phyloP scores from a whole-genome alignment of 768 basidiomycete species.

The Tubosaeta sp. region DNA sequence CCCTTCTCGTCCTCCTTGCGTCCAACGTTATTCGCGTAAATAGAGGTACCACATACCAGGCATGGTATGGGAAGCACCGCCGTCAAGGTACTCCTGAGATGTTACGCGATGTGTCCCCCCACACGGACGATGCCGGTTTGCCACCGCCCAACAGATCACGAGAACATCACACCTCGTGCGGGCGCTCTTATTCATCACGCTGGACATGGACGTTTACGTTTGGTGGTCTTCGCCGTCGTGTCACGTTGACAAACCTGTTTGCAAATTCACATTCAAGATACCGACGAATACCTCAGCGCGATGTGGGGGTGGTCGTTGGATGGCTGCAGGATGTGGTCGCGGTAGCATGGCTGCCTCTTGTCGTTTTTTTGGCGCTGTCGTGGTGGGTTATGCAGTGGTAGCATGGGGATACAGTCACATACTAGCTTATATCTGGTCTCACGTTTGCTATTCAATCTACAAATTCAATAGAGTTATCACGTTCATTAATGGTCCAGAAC shows the following conservation, averaged over 20 bases:
- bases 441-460: not conserved
- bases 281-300: slow-evolving; percentile 9
- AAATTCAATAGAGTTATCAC: not conserved
- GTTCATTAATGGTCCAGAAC: no score
- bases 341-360: slow-evolving; percentile 36
- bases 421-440: not conserved
- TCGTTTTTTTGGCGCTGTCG: slow-evolving; percentile 29
- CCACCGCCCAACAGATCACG: slow-evolving; percentile 18
- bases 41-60: slow-evolving; percentile 3
- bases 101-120: slow-evolving; percentile 11
- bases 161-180: slow-evolving; percentile 5
- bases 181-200: slow-evolving; percentile 11
- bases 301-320: slow-evolving; percentile 28
- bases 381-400: slow-evolving; percentile 33
- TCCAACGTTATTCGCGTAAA: slow-evolving; percentile 20
- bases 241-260: slow-evolving; percentile 20
- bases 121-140: slow-evolving; percentile 9
- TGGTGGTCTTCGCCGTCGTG: slow-evolving; percentile 20
- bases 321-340: slow-evolving; percentile 28
- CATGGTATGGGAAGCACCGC: slow-evolving; percentile 5
- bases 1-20: slow-evolving; percentile 44
- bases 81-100: slow-evolving; percentile 8
- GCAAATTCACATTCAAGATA: slow-evolving; percentile 8
- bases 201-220: slow-evolving; percentile 27
- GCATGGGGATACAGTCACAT: no score